phyloP scores from a whole-genome alignment of 441 rosid species.

The Populus trichocarpa region DNA sequence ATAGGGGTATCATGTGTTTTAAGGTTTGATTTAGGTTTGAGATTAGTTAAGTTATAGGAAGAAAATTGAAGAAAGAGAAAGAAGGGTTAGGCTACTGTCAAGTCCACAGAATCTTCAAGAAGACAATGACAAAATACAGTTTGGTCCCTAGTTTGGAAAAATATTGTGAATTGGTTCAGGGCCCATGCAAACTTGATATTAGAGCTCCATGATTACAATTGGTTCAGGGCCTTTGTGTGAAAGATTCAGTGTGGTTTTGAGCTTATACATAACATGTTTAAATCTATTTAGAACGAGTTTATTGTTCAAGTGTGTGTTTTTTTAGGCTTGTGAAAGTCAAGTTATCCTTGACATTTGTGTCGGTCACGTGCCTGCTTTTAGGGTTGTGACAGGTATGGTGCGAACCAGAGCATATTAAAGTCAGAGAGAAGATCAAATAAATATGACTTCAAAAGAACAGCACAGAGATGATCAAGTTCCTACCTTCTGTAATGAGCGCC shows the following conservation, averaged over 20 bases:
- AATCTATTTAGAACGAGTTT: neutral
- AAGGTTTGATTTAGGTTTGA: neutral
- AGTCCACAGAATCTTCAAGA: neutral
- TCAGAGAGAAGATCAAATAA: neutral
- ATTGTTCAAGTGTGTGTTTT: neutral
- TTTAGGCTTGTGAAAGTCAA: neutral
- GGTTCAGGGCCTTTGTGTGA: neutral
- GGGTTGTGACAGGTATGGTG: neutral
- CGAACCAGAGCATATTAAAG: neutral
- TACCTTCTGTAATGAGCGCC: slow-evolving; percentile 86
- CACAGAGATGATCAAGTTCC: neutral
- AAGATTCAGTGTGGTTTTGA: neutral
- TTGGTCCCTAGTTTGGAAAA: neutral
- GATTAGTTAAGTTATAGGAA: neutral
- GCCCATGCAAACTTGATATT: neutral
- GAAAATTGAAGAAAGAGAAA: neutral
- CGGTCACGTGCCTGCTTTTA: neutral
- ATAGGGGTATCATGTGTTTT: neutral
- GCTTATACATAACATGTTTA: neutral
- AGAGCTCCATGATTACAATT: neutral
- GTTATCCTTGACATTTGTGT: neutral
- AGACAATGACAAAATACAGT: neutral
- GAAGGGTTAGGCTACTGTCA: neutral
- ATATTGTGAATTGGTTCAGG: neutral
- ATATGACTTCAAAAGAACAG: neutral